Conservation (phyloP, 164 flowering plant genomes). For the Vitis riparia region DNA sequence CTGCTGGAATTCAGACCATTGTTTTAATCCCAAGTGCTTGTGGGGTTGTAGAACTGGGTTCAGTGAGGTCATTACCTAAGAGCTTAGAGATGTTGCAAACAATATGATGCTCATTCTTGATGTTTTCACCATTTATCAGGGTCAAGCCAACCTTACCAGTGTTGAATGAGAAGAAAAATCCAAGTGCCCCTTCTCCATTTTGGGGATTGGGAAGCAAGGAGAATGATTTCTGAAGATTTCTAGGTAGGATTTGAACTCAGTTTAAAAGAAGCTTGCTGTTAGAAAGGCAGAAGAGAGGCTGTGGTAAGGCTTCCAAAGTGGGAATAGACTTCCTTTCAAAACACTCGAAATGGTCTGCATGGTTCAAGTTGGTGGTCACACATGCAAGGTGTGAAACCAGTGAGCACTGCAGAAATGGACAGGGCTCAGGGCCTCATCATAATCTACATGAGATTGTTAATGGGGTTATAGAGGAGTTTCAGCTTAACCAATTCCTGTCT, state of each 20-base stretch:
- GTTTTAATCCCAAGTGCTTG: conserved; percentile 77
- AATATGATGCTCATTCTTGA: conserved; percentile 53
- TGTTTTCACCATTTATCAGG: conserved; percentile 19
- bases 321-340: conserved; percentile 39
- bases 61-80: conserved; percentile 69
- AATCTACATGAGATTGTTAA: conserved; percentile 41
- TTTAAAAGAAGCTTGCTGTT: conserved; percentile 57
- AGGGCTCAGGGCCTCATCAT: conserved; percentile 25
- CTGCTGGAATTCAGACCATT: conserved; percentile 84
- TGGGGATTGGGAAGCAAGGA: conserved; percentile 29
- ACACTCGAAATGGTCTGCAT: conserved; percentile 43
- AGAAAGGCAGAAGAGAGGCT: conserved; percentile 62
- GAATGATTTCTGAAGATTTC: conserved; percentile 61
- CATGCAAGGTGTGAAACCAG: conserved; percentile 38
- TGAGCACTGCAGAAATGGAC: conserved; percentile 31
- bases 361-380: conserved; percentile 41
- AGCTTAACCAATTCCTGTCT: conserved; percentile 37
- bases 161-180: conserved; percentile 43
- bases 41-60: conserved; percentile 94
- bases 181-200: conserved; percentile 20
- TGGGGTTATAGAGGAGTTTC: conserved; percentile 47
- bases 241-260: conserved; percentile 67
- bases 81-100: conserved; percentile 51
- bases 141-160: conserved; percentile 28
- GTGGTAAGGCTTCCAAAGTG: conserved; percentile 45